Evolutionary conservation across 176 grass and related monocot species (phyloP).

Genomic region (barley (Hordeum vulgare)): MorexV3_pseudomolecules_assembly NC_058519.1:484430441-484430940

Average conservation of each 20-base stretch:
- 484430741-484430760: not conserved
- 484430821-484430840: not conserved
- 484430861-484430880: not conserved
- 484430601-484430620: not conserved
- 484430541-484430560: conserved; percentile 16
- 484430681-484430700: not conserved
- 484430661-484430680: not conserved
- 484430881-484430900: not conserved
- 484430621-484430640: not conserved
- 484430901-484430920: not conserved
- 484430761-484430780: not conserved
- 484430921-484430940: not conserved
- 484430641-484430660: not conserved
- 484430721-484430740: not conserved
- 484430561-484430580: conserved; percentile 2
- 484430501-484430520: conserved; percentile 75
- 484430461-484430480: conserved; percentile 96
- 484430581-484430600: conserved; percentile 3
- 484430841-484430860: not conserved
- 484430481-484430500: conserved; percentile 85
- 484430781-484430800: not conserved
- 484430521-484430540: conserved; percentile 14
- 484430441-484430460: conserved; percentile 85
- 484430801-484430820: not conserved
- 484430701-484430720: not conserved